A percentile compares a stretch with the other conserved stretches of the same genome.
These are phyloP conservation scores for Suhomyces atakaporum DNA, from an alignment of 1,139 yeast species.

Conservation along the genomic window DNA sequence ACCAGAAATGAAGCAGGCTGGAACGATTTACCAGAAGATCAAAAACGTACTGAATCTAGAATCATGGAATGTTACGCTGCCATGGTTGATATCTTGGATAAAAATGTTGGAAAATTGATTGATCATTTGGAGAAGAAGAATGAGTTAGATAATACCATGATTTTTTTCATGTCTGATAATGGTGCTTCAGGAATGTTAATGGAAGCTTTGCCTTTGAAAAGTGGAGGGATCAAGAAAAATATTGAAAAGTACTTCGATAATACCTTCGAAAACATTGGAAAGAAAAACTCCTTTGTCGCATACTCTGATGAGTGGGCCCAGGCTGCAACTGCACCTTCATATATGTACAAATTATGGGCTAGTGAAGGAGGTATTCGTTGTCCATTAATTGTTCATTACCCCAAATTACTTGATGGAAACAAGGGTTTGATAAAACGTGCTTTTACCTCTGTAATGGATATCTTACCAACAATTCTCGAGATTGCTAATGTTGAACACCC, in stretches of 20 bases:
- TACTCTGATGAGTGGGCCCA: constrained; percentile 1
- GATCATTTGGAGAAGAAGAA: background rate
- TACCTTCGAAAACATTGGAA: constrained; percentile 1
- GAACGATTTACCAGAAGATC: background rate
- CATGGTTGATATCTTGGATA: background rate
- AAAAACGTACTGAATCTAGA: background rate
- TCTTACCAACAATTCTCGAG: background rate
- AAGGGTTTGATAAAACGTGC: background rate
- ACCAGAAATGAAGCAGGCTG: background rate
- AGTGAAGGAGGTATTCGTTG: constrained; percentile 1
- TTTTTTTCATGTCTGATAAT: background rate
- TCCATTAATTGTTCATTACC: background rate
- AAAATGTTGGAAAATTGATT: background rate
- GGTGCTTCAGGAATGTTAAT: background rate
- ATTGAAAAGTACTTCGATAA: background rate
- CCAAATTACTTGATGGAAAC: background rate
- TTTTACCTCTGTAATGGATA: background rate
- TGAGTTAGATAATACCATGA: background rate
- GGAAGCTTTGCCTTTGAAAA: constrained; percentile 1
- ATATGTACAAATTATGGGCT: constrained; percentile 1
- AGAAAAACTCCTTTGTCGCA: background rate
- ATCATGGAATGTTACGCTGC: background rate
- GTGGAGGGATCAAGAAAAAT: background rate
- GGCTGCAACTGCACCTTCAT: background rate
- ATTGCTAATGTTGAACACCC: background rate